phyloP scores from a whole-genome alignment of 805 yeast species.

The Kodamaea jinghongensis region DNA sequence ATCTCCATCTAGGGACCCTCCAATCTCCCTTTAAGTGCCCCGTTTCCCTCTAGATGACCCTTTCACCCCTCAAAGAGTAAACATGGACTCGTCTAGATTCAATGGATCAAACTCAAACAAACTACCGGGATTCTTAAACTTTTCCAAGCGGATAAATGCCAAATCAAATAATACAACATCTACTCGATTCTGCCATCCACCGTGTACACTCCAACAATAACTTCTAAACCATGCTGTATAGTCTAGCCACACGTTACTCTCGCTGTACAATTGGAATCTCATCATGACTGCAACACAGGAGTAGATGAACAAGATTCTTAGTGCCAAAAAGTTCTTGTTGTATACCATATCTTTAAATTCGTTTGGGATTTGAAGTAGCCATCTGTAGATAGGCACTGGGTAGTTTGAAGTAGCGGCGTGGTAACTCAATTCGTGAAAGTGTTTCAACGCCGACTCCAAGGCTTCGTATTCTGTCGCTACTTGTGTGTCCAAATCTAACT shows the following conservation, averaged over 20 bases:
- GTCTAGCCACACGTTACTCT: conserved; percentile 29
- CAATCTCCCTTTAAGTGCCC: no score
- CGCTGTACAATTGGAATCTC: conserved; percentile 20
- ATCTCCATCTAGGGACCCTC: no score
- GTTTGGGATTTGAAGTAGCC: conserved; percentile 19
- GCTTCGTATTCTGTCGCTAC: not conserved
- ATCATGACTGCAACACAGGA: conserved; percentile 18
- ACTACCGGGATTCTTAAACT: conserved; percentile 2
- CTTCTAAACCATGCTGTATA: conserved; percentile 20
- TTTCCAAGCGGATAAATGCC: not conserved
- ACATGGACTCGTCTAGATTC: not conserved
- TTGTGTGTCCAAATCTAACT: conserved; percentile 1
- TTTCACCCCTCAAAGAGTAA: not conserved
- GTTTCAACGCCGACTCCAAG: conserved; percentile 1
- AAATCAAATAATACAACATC: conserved; percentile 13
- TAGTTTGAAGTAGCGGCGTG: conserved; percentile 11
- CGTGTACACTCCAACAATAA: conserved; percentile 11
- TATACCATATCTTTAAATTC: conserved; percentile 20
- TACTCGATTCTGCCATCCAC: conserved; percentile 13
- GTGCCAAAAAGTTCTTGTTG: conserved; percentile 21
- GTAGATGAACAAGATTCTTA: conserved; percentile 23
- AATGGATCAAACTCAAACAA: conserved; percentile 6
- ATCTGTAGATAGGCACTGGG: conserved; percentile 33
- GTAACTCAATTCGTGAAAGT: no score
- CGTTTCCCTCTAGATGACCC: no score